phyloP scores from a whole-genome alignment of 768 basidiomycete species.

The Asterophora parasitica region DNA sequence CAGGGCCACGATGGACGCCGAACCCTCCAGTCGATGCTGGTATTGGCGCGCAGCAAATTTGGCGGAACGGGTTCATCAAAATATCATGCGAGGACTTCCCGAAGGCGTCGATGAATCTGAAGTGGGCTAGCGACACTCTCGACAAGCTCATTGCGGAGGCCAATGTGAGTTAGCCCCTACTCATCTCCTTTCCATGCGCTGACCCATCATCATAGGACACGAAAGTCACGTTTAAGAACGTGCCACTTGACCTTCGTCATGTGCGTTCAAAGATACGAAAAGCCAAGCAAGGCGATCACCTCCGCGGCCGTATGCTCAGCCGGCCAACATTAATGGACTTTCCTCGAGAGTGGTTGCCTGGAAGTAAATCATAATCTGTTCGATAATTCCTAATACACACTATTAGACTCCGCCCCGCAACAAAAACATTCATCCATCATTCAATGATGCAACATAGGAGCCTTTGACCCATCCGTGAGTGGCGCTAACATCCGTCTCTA shows the following conservation, averaged over 20 bases:
- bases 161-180: slow-evolving; percentile 55
- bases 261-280: slow-evolving; percentile 67
- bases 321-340: slow-evolving; percentile 75
- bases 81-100: slow-evolving; percentile 88
- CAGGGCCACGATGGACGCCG: slow-evolving; percentile 83
- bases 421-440: background rate
- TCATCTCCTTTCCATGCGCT: background rate
- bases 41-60: slow-evolving; percentile 39
- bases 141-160: slow-evolving; percentile 76
- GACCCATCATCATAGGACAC: slow-evolving; percentile 28
- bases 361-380: background rate
- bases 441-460: background rate
- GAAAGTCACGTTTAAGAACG: slow-evolving; percentile 46
- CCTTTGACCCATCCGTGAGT: background rate
- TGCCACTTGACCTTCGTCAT: slow-evolving; percentile 84
- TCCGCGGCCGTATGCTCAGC: slow-evolving; percentile 44
- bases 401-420: background rate
- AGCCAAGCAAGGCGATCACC: slow-evolving; percentile 69
- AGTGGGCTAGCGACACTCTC: slow-evolving; percentile 88
- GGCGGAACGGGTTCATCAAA: slow-evolving; percentile 80
- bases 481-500: background rate
- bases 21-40: slow-evolving; percentile 70
- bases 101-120: slow-evolving; percentile 80
- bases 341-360: slow-evolving; percentile 79
- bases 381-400: background rate